Evolutionary conservation across 441 rosid genomes (phyloP).

Genomic region (Syzygium syzygioides): DNA sequence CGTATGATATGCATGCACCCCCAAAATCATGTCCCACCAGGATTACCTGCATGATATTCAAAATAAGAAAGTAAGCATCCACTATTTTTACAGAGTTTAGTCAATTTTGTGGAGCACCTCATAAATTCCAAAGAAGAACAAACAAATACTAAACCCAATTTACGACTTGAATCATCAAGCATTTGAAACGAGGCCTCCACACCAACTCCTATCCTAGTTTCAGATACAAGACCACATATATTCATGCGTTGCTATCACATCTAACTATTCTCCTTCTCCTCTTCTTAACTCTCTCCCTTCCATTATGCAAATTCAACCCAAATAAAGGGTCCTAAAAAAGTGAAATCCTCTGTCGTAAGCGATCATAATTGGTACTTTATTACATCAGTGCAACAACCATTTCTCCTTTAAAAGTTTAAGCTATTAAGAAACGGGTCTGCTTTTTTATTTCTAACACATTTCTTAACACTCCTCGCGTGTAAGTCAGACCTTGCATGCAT

Average conservation of each 20-base stretch:
- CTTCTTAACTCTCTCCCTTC: background rate
- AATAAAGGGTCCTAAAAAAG: background rate
- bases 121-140: background rate
- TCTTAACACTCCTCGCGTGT: background rate
- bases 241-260: background rate
- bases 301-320: background rate
- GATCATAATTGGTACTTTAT: background rate
- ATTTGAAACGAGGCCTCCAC: background rate
- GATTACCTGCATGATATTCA: slow-evolving; percentile 49
- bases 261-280: background rate
- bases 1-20: slow-evolving; percentile 79
- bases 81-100: background rate
- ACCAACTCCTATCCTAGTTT: background rate
- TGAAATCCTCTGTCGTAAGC: background rate
- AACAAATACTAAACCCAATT: background rate
- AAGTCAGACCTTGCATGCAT: background rate
- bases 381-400: background rate
- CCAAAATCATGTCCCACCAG: slow-evolving; percentile 95
- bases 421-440: background rate
- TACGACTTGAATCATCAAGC: background rate
- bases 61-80: background rate
- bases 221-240: background rate
- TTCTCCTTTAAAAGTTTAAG: background rate
- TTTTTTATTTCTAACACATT: background rate
- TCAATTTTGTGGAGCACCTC: slow-evolving; percentile 2